Conservation (phyloP, 306 rosid species). For the Vigna nakashimae region DNA sequence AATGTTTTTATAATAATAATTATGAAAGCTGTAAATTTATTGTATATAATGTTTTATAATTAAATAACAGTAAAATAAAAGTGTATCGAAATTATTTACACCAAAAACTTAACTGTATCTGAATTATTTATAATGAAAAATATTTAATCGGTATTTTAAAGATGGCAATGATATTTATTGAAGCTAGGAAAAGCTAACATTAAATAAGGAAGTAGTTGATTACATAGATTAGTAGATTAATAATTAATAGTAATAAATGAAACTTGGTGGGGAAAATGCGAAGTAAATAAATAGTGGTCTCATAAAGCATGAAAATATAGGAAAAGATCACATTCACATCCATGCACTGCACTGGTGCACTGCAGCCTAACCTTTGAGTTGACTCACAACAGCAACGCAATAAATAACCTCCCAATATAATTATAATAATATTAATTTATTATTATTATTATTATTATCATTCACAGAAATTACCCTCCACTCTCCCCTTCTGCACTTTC, state of each 20-base stretch:
- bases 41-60: too few species aligned
- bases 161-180: background rate
- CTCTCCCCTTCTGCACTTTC: background rate
- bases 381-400: slow-evolving; percentile 63
- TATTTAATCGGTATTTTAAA: background rate
- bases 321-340: slow-evolving; percentile 57
- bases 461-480: slow-evolving; percentile 25
- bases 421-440: background rate
- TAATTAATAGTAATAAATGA: too few species aligned
- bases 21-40: too few species aligned
- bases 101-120: too few species aligned
- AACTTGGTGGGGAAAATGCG: background rate
- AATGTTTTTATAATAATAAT: too few species aligned
- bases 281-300: slow-evolving; percentile 6
- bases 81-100: too few species aligned
- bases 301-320: slow-evolving; percentile 40
- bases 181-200: background rate
- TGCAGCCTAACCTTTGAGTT: slow-evolving; percentile 65
- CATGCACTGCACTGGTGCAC: slow-evolving; percentile 35
- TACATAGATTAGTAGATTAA: background rate
- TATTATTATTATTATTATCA: background rate
- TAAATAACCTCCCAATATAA: slow-evolving; percentile 46
- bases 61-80: too few species aligned
- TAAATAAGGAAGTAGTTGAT: background rate
- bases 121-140: too few species aligned